These are phyloP conservation scores for Camellia sinensis DNA, from an alignment of 148 eudicot species.

Conservation along the genomic window DNA sequence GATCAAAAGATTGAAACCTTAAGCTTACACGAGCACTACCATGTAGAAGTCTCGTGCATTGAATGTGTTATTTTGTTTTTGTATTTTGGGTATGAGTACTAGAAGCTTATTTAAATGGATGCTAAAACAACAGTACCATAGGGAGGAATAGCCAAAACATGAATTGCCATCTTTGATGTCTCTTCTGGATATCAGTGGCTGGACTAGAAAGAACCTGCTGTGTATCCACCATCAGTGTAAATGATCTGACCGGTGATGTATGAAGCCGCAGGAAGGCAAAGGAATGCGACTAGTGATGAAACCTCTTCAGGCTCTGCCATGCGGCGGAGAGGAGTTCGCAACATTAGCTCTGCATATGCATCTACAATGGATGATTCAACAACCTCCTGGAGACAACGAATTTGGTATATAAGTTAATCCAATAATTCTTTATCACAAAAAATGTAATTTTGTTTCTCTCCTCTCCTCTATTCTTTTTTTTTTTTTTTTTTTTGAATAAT, in stretches of 20 bases:
- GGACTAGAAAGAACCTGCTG: constrained; percentile 24
- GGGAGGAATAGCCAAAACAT: no score
- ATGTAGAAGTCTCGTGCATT: no score
- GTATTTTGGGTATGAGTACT: no score
- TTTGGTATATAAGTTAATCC: background rate
- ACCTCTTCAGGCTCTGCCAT: constrained; percentile 42
- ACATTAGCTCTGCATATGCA: background rate
- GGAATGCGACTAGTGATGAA: constrained; percentile 41
- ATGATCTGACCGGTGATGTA: constrained; percentile 55
- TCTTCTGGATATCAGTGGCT: background rate
- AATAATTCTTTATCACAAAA: no score
- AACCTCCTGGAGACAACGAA: constrained; percentile 11
- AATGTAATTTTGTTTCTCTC: no score
- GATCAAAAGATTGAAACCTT: no score
- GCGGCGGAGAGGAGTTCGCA: constrained; percentile 28
- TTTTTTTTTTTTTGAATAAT: no score
- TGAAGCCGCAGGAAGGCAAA: constrained; percentile 54
- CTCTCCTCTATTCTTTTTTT: no score
- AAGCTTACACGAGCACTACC: no score
- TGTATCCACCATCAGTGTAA: constrained; percentile 45
- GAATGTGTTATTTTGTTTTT: no score
- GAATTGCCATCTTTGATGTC: background rate
- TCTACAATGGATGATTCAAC: constrained; percentile 9
- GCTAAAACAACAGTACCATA: no score
- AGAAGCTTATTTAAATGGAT: no score